Percentiles rank a stretch among this genome's conserved stretches.
These are phyloP conservation scores for Lolium perenne DNA, from an alignment of 176 grass and related monocot species.

Conservation along the genomic window DNA sequence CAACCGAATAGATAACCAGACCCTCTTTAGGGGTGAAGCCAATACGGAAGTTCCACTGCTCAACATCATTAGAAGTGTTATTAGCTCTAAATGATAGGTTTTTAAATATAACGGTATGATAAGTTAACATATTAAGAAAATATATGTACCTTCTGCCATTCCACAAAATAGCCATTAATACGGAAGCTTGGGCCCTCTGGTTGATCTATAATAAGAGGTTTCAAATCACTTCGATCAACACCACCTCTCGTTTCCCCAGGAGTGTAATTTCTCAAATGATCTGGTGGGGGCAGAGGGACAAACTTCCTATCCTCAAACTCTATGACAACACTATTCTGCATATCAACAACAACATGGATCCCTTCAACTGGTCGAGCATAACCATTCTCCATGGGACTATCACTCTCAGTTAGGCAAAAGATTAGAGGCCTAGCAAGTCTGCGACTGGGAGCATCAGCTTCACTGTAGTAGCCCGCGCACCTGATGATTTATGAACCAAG, in stretches of 20 bases:
- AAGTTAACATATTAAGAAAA: neutral
- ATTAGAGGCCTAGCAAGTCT: constrained; percentile 96
- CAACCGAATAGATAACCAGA: constrained; percentile 94
- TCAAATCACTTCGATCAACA: constrained; percentile 96
- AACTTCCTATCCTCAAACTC: constrained; percentile 98
- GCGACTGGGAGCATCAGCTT: constrained; percentile 87
- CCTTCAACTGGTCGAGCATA: constrained; percentile 99
- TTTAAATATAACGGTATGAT: neutral
- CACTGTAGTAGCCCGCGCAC: constrained; percentile 89
- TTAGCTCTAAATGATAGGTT: neutral
- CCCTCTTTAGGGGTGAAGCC: constrained; percentile 98
- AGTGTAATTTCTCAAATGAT: constrained; percentile 98
- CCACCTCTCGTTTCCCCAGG: constrained; percentile 95
- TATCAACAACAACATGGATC: constrained; percentile 89
- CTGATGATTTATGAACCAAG: constrained; percentile 43
- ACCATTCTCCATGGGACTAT: constrained; percentile 98
- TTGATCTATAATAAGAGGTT: constrained; percentile 85
- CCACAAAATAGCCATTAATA: constrained; percentile 93
- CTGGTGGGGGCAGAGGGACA: constrained; percentile 86
- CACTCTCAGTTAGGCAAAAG: constrained; percentile 98
- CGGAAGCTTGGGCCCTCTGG: constrained; percentile 99
- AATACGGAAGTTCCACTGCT: constrained; percentile 99
- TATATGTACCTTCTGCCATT: constrained; percentile 93
- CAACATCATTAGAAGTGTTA: constrained; percentile 30
- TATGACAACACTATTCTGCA: constrained; percentile 88